Evolutionary conservation across 768 basidiomycete genomes (phyloP), one percentile per base, ranked within the genome.

Genomic region (Rhodosporidiobolus sp.): DNA sequence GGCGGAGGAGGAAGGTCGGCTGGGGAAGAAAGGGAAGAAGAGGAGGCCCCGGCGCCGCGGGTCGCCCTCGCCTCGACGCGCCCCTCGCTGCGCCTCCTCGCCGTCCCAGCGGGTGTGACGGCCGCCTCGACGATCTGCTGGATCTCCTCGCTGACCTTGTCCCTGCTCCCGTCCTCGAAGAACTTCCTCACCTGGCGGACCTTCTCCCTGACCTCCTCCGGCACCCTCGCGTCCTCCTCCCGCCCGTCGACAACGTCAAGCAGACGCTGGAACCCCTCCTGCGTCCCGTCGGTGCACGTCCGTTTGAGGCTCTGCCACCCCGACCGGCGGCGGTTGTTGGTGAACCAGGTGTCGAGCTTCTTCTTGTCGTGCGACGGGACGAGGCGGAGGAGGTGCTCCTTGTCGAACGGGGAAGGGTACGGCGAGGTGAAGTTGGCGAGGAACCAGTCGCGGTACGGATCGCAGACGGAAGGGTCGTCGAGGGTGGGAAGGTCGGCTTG

Each of bases 341-440:
- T 63, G 71, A 67, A 72, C 71, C 71, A 72, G 19, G 65, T 72
- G 52, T 72, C 71, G 66, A 72, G 54, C 46, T 67, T 66, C 16
- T 28, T 1, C 45, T 63, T 63, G 55, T 52, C 43, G 49, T 67
- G 71, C 9, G 38, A 46, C 32, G 61, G 62, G 57, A 67, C 66
- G 30, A 32, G 43, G 16, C 24, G 1, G 32, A 53, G 59, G 56
- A 72, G 61, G 24, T 24, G 7, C 10, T 50, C 55, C 66, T 67
- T 67, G 54, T 67, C 49, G 11, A 5, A 3, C 1, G 61, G 4
- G 26, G 49, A 11, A n/a, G 71, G 71, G 66, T 72, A 72, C 19
- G 71, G 71, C 45, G 59, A 20, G 19, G 45, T 8, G 63, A 72
- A 50, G 66, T 72, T 20, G 8, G 30, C 38, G 66, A 64, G 56